phyloP scores from a whole-genome alignment of 1,284 basidiomycete species.

The Sanguinoderma infundibulare region DNA sequence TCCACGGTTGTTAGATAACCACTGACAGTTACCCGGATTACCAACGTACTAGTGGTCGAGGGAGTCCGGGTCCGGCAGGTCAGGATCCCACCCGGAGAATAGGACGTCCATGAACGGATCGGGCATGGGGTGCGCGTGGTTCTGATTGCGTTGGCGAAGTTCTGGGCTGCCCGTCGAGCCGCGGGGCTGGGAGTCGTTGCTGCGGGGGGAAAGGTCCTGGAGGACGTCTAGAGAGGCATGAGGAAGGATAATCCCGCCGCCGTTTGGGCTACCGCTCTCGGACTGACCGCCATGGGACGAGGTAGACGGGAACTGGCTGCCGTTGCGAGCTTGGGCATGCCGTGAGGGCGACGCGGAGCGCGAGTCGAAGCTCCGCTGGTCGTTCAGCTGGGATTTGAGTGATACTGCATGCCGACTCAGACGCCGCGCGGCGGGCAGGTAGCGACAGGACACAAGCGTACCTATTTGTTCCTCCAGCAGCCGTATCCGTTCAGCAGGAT shows the following conservation, averaged over 20 bases:
- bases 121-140: conserved; percentile 7
- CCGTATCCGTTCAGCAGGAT: conserved; percentile 75
- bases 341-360: conserved; percentile 46
- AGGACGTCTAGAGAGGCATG: conserved; percentile 52
- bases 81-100: conserved; percentile 80
- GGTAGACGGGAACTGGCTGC: conserved; percentile 26
- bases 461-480: conserved; percentile 80
- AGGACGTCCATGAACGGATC: conserved; percentile 65
- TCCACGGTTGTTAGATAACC: conserved; percentile 55
- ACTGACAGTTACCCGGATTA: background rate
- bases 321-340: conserved; percentile 27
- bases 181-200: conserved; percentile 47
- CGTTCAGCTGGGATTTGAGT: conserved; percentile 65
- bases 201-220: conserved; percentile 44
- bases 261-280: conserved; percentile 31
- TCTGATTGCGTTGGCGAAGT: conserved; percentile 31
- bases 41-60: conserved; percentile 73
- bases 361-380: conserved; percentile 47
- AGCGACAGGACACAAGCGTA: conserved; percentile 38
- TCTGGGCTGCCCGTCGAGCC: conserved; percentile 58
- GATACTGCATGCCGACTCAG: conserved; percentile 49
- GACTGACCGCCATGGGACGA: conserved; percentile 30
- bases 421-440: background rate
- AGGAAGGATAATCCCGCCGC: conserved; percentile 46
- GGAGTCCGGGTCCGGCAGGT: conserved; percentile 72